Evolutionary conservation across 169 alveolate species (phyloP), one percentile per base, ranked within the genome.

Genomic region (Hepatocystis sp.): DNA sequence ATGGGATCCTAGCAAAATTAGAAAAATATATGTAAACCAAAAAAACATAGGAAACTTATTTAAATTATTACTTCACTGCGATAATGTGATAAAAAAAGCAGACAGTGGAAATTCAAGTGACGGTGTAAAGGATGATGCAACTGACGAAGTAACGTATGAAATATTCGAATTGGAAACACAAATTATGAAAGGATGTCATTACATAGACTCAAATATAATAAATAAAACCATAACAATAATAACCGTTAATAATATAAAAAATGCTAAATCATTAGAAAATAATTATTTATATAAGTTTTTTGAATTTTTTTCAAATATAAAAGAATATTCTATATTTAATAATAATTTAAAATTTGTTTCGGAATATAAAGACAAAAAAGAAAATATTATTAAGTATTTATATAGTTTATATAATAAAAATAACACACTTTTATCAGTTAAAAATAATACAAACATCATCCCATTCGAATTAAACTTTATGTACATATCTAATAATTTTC

Each of bases 401-500:
- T n/a, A 11, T n/a, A 67, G 21, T 36, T 51, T 67, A 42, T 10
- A 17, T 23, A 67, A 67, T 19, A 11, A 21, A 25, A 44, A 21
- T 30, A 21, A 36, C 25, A 11, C 19, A n/a, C 17, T 25, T 46
- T 1, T 15, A 19, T 3, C 39, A 36, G 47, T 7, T 36, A 36
- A 36, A 10, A 36, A 36, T 40, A 44, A 7, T 30, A 11, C 32
- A 13, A 28, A 42, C 34, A 51, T 5, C 3, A 19, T 67, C 28
- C 39, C 85, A 4, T 67, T 67, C 34, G 85, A 67, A 40, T 30
- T 67, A 30, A 67, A 67, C 64, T 52, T 67, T 32, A 8, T 67
- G 19, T 67, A 34, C 28, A 36, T 53, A 32, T 67, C 67, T 3
- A 67, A 15, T 58, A 53, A 67, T 67, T 19, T 67, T 19, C 15